Evolutionary conservation across 2,329 filamentous ascomycete genomes (phyloP).

Genomic region (Xylariales sp.): DNA sequence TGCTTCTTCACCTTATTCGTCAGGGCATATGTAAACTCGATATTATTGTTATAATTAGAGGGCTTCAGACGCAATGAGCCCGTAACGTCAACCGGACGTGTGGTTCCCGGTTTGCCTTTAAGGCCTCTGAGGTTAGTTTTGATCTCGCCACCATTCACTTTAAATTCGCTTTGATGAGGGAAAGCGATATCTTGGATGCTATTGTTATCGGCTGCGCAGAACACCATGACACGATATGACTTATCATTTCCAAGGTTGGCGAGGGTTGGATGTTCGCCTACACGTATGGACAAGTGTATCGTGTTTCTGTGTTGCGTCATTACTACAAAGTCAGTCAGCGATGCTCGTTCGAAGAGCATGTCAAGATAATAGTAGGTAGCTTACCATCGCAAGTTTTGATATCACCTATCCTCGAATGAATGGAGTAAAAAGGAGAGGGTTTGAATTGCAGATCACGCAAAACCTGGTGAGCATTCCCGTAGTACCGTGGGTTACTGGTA

Average conservation of each 20-base stretch:
- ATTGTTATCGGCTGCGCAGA: conserved; percentile 76
- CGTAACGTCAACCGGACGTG: conserved; percentile 92
- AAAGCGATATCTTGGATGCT: conserved; percentile 84
- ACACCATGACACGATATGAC: conserved; percentile 81
- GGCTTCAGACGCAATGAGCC: conserved; percentile 75
- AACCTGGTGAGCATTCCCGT: conserved; percentile 33
- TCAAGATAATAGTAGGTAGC: conserved; percentile 41
- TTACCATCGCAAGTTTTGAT: conserved; percentile 79
- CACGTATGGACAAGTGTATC: conserved; percentile 57
- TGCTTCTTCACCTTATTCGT: conserved; percentile 78
- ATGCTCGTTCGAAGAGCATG: not conserved
- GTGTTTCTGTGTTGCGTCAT: conserved; percentile 67
- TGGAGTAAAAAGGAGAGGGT: conserved; percentile 85
- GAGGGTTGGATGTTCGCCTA: conserved; percentile 64
- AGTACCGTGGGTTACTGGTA: conserved; percentile 27
- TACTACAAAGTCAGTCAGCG: conserved; percentile 53
- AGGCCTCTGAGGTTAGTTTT: conserved; percentile 94
- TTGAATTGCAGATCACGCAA: conserved; percentile 61
- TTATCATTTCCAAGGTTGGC: conserved; percentile 69
- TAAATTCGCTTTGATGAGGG: conserved; percentile 91
- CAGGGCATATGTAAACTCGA: conserved; percentile 91
- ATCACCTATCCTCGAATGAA: conserved; percentile 72
- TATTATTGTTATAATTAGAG: conserved; percentile 75
- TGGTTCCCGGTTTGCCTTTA: conserved; percentile 96
- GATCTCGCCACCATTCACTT: conserved; percentile 87